Base-by-base conservation (phyloP, 192 early-diverging fungal genomes). In the Rhizophagus clarus region DNA sequence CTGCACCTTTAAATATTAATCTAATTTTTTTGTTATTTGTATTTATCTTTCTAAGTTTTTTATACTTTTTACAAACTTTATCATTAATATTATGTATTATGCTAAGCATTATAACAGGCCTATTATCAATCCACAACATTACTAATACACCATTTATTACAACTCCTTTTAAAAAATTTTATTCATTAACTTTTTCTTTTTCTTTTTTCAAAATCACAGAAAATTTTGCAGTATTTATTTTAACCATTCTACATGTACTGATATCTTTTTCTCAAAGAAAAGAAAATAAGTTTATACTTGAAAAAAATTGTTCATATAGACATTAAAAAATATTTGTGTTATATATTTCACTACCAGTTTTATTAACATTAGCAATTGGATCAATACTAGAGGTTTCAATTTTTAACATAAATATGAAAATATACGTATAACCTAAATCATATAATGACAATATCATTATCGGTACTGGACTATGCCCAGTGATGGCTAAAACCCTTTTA, bases 251-350 rank as follows among this genome's bases (percentile, higher is more conserved):
- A 60, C 80, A 85, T 5, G 77, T 61, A 0, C 80, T 68, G 28
- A 83, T 77, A 1, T 60, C 51, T 31, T 76, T 79, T 9, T 66
- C 17, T 14, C 34, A 31, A 4, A 81, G 20, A 49, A 75, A 31
- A n/a, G 49, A 63, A 49, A 83, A 85, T 15, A 83, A 74, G 5
- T 62, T 68, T 20, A 83, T 70, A 20, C 24, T 79, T 40, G 80
- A 68, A 75, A 85, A 78, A 74, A 83, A 67, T 83, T 85, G 70
- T 85, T 69, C 74, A 83, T 83, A 66, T 77, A 81, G 1, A 80
- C 32, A 26, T 76, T 83, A 37, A 82, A 85, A 1, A 31, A 5
- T 17, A 9, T 24, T 29, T 71, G 84, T 1, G 81, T 22, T 28
- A 6, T 67, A 47, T 22, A 83, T 80, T 15, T 32, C 56, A 5